Evolutionary conservation across 345 rosid genomes (phyloP).

Genomic region (Passiflora organensis): DNA sequence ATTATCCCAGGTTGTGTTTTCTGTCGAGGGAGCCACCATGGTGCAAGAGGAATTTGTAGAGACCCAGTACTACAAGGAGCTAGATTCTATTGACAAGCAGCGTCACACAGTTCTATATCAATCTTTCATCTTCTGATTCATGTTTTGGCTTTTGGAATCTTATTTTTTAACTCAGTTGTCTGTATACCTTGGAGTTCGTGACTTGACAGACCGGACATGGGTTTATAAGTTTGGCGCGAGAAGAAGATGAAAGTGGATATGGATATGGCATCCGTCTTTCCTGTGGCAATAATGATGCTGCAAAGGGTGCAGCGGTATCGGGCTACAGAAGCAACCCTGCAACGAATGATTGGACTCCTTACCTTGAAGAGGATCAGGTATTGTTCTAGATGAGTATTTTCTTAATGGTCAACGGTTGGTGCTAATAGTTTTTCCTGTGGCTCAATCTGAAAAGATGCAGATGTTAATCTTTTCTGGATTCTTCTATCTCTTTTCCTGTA

Average conservation of each 20-base stretch:
- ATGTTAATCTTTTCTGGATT: no score
- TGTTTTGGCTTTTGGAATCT: neutral
- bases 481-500: no score
- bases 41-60: slow-evolving; percentile 53
- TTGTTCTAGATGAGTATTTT: neutral
- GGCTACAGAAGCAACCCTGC: slow-evolving; percentile 57
- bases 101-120: slow-evolving; percentile 48
- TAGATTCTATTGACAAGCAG: slow-evolving; percentile 58
- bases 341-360: slow-evolving; percentile 69
- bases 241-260: slow-evolving; percentile 32
- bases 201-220: slow-evolving; percentile 60
- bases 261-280: slow-evolving; percentile 18
- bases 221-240: slow-evolving; percentile 45
- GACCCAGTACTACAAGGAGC: slow-evolving; percentile 52
- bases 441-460: no score
- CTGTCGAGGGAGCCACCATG: slow-evolving; percentile 14
- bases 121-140: neutral
- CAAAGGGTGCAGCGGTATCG: neutral
- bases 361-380: slow-evolving; percentile 32
- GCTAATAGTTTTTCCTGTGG: no score
- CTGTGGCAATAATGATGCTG: slow-evolving; percentile 6
- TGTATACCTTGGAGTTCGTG: slow-evolving; percentile 4
- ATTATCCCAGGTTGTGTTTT: slow-evolving; percentile 32
- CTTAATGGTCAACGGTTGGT: neutral
- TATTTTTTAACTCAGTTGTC: neutral